Percentiles rank a stretch among this genome's conserved stretches.
Conservation (phyloP, 2,329 filamentous ascomycete species). For the Pseudocercospora eumusae region DNA sequence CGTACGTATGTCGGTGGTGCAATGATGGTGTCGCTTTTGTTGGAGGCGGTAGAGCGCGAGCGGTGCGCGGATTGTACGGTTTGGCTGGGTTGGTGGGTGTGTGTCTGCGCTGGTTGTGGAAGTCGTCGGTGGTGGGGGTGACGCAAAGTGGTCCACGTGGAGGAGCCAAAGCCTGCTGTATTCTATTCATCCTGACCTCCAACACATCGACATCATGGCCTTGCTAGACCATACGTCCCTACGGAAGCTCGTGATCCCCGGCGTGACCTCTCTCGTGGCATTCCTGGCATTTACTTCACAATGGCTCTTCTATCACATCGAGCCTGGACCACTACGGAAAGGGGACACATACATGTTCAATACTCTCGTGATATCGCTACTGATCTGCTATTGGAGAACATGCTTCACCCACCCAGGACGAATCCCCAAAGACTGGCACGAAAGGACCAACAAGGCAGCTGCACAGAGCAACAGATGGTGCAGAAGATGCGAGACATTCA, state of each 20-base stretch:
- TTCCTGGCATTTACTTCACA: constrained; percentile 75
- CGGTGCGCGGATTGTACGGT: not conserved
- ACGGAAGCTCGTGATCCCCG: constrained; percentile 64
- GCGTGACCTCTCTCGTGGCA: constrained; percentile 64
- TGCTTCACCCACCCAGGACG: constrained; percentile 61
- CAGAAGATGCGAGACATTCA: constrained; percentile 70
- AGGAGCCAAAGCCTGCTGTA: not conserved
- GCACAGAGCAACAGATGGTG: constrained; percentile 62
- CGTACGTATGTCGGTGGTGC: constrained; percentile 7
- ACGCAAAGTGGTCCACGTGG: not conserved
- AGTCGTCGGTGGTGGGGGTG: constrained; percentile 1
- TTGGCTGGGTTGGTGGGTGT: not conserved
- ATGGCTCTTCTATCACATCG: constrained; percentile 62
- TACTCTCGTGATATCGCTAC: constrained; percentile 61
- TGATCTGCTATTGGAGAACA: constrained; percentile 69
- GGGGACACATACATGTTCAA: constrained; percentile 67
- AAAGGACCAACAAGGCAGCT: constrained; percentile 27
- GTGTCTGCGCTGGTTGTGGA: not conserved
- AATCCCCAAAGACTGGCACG: constrained; percentile 51
- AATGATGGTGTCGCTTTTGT: not conserved
- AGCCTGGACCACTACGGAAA: constrained; percentile 60
- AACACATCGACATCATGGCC: constrained; percentile 12
- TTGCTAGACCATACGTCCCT: constrained; percentile 27
- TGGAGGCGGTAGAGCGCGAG: not conserved
- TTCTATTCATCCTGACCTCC: not conserved